Percentiles rank a stretch among this genome's conserved stretches.
phyloP scores from a whole-genome alignment of 2,329 filamentous ascomycete genomes.

The Ceratocystis albifundus region DNA sequence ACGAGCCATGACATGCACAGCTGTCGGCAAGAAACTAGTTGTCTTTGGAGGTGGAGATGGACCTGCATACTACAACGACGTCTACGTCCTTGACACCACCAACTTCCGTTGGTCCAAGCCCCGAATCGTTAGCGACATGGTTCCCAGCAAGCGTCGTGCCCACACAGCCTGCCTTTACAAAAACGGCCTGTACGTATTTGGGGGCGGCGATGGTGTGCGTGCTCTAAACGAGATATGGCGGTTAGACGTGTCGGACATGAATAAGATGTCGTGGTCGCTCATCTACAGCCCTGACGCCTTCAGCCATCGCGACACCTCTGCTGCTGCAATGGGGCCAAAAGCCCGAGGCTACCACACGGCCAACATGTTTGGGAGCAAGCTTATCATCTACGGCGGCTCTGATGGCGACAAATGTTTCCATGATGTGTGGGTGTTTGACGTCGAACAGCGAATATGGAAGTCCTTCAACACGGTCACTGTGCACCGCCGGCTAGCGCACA shows the following conservation, averaged over 20 bases:
- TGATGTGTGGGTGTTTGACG: slow-evolving; percentile 62
- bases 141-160: slow-evolving; percentile 51
- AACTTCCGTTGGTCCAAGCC: slow-evolving; percentile 57
- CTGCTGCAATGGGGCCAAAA: slow-evolving; percentile 35
- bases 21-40: slow-evolving; percentile 58
- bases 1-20: slow-evolving; percentile 60
- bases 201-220: slow-evolving; percentile 57
- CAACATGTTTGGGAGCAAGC: slow-evolving; percentile 60
- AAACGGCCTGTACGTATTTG: slow-evolving; percentile 61
- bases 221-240: slow-evolving; percentile 62
- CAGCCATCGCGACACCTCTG: slow-evolving; percentile 24
- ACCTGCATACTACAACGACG: slow-evolving; percentile 59
- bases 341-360: slow-evolving; percentile 60
- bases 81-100: slow-evolving; percentile 59
- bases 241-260: slow-evolving; percentile 54
- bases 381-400: slow-evolving; percentile 59
- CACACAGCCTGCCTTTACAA: slow-evolving; percentile 63
- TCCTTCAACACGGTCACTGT: slow-evolving; percentile 47
- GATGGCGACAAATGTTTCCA: slow-evolving; percentile 62
- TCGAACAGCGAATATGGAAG: slow-evolving; percentile 50
- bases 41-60: slow-evolving; percentile 60
- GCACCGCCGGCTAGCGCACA: slow-evolving; percentile 56
- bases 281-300: slow-evolving; percentile 41
- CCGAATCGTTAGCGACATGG: slow-evolving; percentile 45
- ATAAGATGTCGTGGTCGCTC: slow-evolving; percentile 57